A percentile compares a stretch with the other conserved stretches of the same genome.
These are phyloP conservation scores for Mimosa pudica DNA, from an alignment of 306 rosid species.

Conservation along the genomic window DNA sequence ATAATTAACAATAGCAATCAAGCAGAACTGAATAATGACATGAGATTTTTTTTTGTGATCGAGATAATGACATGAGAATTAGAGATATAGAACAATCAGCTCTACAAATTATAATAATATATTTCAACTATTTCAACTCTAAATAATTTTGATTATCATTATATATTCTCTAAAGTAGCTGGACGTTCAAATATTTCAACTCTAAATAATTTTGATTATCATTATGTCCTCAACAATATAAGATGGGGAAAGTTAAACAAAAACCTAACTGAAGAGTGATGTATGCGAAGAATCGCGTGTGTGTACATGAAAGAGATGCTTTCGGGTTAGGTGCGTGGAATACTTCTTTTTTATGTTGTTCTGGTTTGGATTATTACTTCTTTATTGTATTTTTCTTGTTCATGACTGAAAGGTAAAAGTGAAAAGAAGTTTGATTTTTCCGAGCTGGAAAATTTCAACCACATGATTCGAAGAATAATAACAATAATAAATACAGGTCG, in stretches of 20 bases:
- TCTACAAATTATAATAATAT: background rate
- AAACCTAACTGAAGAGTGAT: background rate
- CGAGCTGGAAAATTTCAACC: background rate
- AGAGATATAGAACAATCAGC: background rate
- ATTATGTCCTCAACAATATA: background rate
- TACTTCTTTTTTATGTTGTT: background rate
- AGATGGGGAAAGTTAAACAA: background rate
- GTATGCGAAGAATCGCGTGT: conserved; percentile 4
- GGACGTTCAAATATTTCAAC: conserved; percentile 1
- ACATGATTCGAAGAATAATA: background rate
- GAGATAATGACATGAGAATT: too few species aligned
- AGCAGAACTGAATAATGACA: conserved; percentile 2
- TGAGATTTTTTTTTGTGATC: too few species aligned
- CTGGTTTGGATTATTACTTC: background rate
- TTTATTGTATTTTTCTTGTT: background rate
- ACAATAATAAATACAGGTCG: background rate
- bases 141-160: background rate
- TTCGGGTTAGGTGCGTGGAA: conserved; percentile 3
- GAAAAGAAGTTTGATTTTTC: background rate
- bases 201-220: background rate
- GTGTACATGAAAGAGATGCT: conserved; percentile 6
- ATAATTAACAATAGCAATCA: background rate
- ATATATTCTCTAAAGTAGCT: conserved; percentile 4
- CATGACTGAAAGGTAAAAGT: background rate
- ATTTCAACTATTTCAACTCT: background rate